Conservation (phyloP, 2,329 filamentous ascomycete genomes). For the Emergomyces africanus region DNA sequence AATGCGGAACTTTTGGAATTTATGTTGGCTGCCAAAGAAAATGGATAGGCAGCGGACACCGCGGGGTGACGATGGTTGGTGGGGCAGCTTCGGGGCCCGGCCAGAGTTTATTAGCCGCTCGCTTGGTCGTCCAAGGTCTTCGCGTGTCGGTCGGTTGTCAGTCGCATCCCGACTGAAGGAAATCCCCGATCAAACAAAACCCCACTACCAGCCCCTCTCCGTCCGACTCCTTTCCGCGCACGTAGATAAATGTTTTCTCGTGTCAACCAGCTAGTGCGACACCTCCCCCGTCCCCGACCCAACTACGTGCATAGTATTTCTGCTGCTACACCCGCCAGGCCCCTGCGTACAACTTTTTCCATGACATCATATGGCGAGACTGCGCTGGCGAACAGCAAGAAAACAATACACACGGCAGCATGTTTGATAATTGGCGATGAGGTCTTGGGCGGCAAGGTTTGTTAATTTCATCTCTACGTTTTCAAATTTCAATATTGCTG, state of each 20-base stretch:
- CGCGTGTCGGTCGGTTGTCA: not conserved
- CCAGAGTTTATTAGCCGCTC: not conserved
- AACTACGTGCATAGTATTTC: conserved; percentile 42
- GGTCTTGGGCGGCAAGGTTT: conserved; percentile 84
- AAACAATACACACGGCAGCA: conserved; percentile 75
- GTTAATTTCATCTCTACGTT: conserved; percentile 12
- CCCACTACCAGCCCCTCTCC: not conserved
- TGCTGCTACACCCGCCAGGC: conserved; percentile 21
- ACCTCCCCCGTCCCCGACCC: conserved; percentile 53
- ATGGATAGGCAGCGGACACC: not conserved
- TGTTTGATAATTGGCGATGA: conserved; percentile 97
- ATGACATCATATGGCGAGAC: conserved; percentile 32
- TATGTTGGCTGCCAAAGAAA: not conserved
- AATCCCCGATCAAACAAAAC: not conserved
- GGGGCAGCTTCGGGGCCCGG: not conserved
- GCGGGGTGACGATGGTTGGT: not conserved
- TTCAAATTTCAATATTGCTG: not conserved
- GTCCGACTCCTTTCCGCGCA: not conserved
- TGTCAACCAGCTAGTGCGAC: conserved; percentile 58
- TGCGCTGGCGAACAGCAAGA: conserved; percentile 21
- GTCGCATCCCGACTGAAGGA: not conserved
- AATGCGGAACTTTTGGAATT: not conserved
- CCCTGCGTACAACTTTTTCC: conserved; percentile 14
- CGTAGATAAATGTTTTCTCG: conserved; percentile 59
- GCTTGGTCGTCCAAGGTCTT: not conserved